Conservation (phyloP, 1,139 yeast genomes). For the Pichia sp. region DNA sequence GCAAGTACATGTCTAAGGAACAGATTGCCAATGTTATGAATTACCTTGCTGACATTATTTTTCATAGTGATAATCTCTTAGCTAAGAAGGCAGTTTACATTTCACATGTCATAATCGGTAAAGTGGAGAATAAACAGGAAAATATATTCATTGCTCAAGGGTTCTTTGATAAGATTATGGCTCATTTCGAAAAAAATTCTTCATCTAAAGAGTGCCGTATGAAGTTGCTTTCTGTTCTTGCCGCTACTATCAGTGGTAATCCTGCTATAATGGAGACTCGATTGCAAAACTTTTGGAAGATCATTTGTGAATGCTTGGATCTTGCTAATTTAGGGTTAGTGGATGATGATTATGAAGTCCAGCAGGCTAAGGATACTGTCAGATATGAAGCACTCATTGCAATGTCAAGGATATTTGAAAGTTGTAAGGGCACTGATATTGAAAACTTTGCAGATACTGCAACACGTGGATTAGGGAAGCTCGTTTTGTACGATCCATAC, state of each 20-base stretch:
- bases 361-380: conserved; percentile 39
- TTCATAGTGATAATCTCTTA: conserved; percentile 39
- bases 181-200: too few relatives aligned
- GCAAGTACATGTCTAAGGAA: conserved; percentile 36
- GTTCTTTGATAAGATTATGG: conserved; percentile 1
- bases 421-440: conserved; percentile 22
- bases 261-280: conserved; percentile 15
- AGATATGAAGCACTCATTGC: conserved; percentile 43
- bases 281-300: conserved; percentile 20
- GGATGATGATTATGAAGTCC: conserved; percentile 29
- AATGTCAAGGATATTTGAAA: conserved; percentile 30
- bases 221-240: conserved; percentile 21
- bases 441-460: too few relatives aligned
- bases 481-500: conserved; percentile 56
- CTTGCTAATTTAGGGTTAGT: conserved; percentile 23
- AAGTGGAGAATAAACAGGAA: conserved; percentile 26
- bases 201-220: too few relatives aligned
- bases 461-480: too few relatives aligned
- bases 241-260: conserved; percentile 27
- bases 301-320: conserved; percentile 26
- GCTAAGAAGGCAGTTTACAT: conserved; percentile 52
- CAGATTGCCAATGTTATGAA: conserved; percentile 36
- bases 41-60: conserved; percentile 35
- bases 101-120: conserved; percentile 40
- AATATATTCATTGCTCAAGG: not conserved